Percentiles rank a stretch among this genome's conserved stretches.
Conservation (phyloP, 345 rosid genomes). For the Fremontodendron californicum region DNA sequence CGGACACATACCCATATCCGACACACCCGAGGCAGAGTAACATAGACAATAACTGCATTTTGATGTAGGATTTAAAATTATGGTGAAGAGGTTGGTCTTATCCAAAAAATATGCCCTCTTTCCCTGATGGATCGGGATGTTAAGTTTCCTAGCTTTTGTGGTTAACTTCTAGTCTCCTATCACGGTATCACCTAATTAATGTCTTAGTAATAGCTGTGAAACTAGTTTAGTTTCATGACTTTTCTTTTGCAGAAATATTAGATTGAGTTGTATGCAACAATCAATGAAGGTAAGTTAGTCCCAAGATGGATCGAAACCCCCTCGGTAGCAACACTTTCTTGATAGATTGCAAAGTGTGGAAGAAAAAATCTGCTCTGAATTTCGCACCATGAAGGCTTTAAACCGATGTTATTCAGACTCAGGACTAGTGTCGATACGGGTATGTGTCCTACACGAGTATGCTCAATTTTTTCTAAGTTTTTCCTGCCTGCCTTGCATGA, state of each 20-base stretch:
- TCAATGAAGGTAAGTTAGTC: not conserved
- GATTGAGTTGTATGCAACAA: not conserved
- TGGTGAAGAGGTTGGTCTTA: not conserved
- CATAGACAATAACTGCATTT: too few species aligned
- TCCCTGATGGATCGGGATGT: not conserved
- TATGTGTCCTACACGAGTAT: too few species aligned
- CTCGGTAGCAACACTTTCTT: not conserved
- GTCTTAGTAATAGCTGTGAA: not conserved
- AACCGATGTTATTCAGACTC: too few species aligned
- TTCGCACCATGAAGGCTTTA: not conserved
- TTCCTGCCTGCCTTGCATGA: not conserved
- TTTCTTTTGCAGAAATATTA: slow-evolving; percentile 1
- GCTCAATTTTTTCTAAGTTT: not conserved
- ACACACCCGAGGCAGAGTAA: too few species aligned
- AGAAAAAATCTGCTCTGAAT: not conserved
- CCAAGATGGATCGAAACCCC: not conserved
- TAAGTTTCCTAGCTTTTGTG: not conserved
- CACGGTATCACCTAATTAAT: not conserved
- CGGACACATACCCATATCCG: too few species aligned
- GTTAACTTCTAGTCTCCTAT: not conserved
- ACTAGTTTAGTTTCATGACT: not conserved
- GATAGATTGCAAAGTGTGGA: not conserved
- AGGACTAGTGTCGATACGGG: too few species aligned
- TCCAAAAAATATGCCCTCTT: not conserved
- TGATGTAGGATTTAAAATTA: not conserved